Conservation (phyloP, 108 stramenopile genomes). For the Stephanodiscus minutulus region DNA sequence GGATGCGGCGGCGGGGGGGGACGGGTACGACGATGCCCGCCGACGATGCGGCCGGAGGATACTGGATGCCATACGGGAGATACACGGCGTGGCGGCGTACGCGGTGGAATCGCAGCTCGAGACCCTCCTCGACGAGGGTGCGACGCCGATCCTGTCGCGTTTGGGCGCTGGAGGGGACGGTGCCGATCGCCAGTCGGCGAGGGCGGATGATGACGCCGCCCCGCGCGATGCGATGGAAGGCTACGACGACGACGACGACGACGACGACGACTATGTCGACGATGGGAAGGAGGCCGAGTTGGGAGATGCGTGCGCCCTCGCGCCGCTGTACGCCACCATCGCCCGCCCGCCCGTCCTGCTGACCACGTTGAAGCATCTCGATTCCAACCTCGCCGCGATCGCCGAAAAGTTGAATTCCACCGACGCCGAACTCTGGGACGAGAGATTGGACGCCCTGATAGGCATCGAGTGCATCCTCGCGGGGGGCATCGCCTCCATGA, state of each 20-base stretch:
- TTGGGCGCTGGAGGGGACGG: constrained; percentile 16
- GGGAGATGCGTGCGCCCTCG: constrained; percentile 8
- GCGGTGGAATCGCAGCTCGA: constrained; percentile 48
- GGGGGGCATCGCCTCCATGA: constrained; percentile 17
- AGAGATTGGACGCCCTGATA: constrained; percentile 36
- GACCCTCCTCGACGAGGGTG: constrained; percentile 34
- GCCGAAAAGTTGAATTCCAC: constrained; percentile 17
- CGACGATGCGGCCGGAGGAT: constrained; percentile 7
- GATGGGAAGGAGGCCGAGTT: neutral
- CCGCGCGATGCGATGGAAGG: neutral
- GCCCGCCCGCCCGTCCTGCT: constrained; percentile 23
- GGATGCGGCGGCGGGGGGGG: neutral
- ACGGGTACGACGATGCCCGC: neutral
- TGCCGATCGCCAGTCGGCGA: neutral
- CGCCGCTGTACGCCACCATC: constrained; percentile 37
- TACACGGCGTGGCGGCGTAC: constrained; percentile 31
- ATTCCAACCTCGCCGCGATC: constrained; percentile 23
- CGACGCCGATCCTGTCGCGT: constrained; percentile 16
- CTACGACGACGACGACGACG: constrained; percentile 20
- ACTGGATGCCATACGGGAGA: constrained; percentile 14
- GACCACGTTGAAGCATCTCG: constrained; percentile 30
- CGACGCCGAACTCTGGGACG: constrained; percentile 52
- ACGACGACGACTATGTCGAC: constrained; percentile 16
- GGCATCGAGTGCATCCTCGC: constrained; percentile 50
- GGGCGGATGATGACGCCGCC: neutral